Base-by-base conservation (phyloP, 148 eudicot genomes). In the Dianthus caryophyllus region DNA sequence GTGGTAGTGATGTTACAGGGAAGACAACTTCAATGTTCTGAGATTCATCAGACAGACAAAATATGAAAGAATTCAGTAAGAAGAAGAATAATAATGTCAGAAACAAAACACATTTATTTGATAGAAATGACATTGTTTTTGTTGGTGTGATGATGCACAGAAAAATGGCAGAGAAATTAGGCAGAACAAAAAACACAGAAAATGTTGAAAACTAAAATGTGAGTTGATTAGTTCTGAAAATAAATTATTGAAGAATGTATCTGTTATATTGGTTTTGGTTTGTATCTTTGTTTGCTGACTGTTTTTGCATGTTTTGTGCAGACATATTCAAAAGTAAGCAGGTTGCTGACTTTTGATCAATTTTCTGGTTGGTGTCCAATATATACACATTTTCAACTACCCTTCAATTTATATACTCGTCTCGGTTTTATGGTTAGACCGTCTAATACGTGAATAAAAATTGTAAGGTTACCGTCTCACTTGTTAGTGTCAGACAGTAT, bases 11-110 rank as follows among this genome's bases (percentile, higher is more conserved):
- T n/a, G n/a, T n/a, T n/a, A n/a, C n/a, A 54, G 90, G 85, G 30
- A 70, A 91, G 69, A 79, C 73, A 2, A 81, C 77, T 73, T 91
- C 78, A 53, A 91, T 79, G 38, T 91, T 91, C 53, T 76, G 96
- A 36, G 84, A 76, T 21, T 71, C 64, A 61, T 52, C 51, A 2
- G 83, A 80, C 75, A 75, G 80, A 39, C 76, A 83, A 9, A 52
- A 72, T 52, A 74, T 77, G 16, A 51, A 31, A 14, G 73, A 79
- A 56, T 73, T 21, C 61, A 77, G 46, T 57, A 76, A 61, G 26
- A 82, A 46, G 12, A 83, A 64, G 31, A 72, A 62, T 0, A 79
- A 29, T 61, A 55, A 30, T 66, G 74, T 18, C 44, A 54, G 46
- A 33, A 49, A 50, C 54, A 59, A 20, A 49, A 68, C 6, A 36